Evolutionary conservation across 257 asterid genomes (phyloP), one percentile per base, ranked within the genome.

Genomic region (Solanum pinnatisectum): DNA sequence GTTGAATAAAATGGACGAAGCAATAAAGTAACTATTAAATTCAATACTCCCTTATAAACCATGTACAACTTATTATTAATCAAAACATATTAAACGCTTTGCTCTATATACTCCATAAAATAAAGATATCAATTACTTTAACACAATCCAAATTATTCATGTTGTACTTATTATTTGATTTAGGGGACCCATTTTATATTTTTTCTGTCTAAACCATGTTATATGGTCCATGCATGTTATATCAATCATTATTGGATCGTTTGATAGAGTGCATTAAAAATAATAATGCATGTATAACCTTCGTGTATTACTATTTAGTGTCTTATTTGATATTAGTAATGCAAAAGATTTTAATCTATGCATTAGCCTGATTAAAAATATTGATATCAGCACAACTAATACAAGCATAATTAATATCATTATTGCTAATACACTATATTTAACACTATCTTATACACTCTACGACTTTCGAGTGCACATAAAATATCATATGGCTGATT

Each of bases 361-460:
- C 1, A 14, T 46, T 46, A 14, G 56, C 56, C 18, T 46, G 20
- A 46, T 46, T 46, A 46, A 14, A 46, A 2, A 46, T 46, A 46
- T 0, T 13, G 18, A 46, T 46, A 46, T 14, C 56, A 46, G 0
- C 56, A 46, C 1, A 46, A 13, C 56, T 14, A 46, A 46, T 12
- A 44, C 2, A 44, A 44, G 3, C 18, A 13, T 44, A 44, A 44
- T 6, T 12, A 0, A 12, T 46, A 2, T 0, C 56, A 46, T 0
- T 6, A 46, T 46, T 46, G 1, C 7, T 46, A 46, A 46, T 46
- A 46, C 56, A 4, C 56, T 13, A 46, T 46, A 1, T 13, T 46
- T 46, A 46, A 46, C 20, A 13, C 49, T 42, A 44, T 44, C 15
- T 42, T 42, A 44, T 46, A 46, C 7, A 13, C 56, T 13, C 18